A percentile compares a stretch with the other conserved stretches of the same genome.
These are phyloP conservation scores for Fonsecaea pugnacius DNA, from an alignment of 2,329 filamentous ascomycete species.

Conservation along the genomic window DNA sequence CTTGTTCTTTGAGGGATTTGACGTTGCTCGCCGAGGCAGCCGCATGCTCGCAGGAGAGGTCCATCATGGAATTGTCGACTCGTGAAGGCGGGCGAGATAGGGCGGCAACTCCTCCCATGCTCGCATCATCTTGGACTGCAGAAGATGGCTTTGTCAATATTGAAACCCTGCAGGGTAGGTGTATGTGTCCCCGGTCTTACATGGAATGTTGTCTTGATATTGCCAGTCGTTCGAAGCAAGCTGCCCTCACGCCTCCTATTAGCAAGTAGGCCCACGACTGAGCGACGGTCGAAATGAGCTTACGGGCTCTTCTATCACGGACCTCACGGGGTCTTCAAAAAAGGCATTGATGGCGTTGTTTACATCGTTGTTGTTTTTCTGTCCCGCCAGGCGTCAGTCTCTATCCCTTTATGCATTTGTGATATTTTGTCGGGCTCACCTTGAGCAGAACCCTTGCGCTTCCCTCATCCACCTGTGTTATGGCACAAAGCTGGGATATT, in stretches of 20 bases:
- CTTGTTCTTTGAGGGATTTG: slow-evolving; percentile 42
- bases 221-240: slow-evolving; percentile 31
- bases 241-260: slow-evolving; percentile 14
- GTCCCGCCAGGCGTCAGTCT: not conserved
- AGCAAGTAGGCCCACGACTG: slow-evolving; percentile 2
- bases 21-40: slow-evolving; percentile 37
- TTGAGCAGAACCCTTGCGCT: slow-evolving; percentile 28
- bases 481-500: slow-evolving; percentile 25
- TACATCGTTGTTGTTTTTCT: slow-evolving; percentile 52
- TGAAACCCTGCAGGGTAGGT: not conserved
- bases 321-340: slow-evolving; percentile 48
- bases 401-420: not conserved
- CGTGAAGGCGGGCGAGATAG: slow-evolving; percentile 55
- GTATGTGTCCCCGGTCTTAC: slow-evolving; percentile 23
- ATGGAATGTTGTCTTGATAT: slow-evolving; percentile 35
- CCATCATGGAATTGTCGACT: slow-evolving; percentile 42
- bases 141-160: slow-evolving; percentile 37
- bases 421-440: slow-evolving; percentile 12
- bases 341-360: slow-evolving; percentile 54
- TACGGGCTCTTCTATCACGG: slow-evolving; percentile 24
- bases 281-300: not conserved
- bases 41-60: slow-evolving; percentile 40
- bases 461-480: slow-evolving; percentile 26
- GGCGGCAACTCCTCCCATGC: slow-evolving; percentile 44
- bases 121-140: slow-evolving; percentile 45